phyloP scores from a whole-genome alignment of 371 early-diverging fungal genomes.

The Syncephalastrum monosporum region DNA sequence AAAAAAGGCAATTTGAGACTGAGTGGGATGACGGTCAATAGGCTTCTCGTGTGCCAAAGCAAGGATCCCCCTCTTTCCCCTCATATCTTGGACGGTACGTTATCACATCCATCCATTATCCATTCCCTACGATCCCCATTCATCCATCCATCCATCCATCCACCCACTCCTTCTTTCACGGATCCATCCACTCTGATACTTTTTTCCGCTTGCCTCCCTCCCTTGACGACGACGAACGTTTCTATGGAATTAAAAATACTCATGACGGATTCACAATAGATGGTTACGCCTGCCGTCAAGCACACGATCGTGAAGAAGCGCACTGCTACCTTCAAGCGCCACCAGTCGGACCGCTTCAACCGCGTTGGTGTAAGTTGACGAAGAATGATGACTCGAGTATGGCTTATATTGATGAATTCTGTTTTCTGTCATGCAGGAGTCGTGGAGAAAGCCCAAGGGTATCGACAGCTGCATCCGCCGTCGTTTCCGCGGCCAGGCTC shows the following conservation, averaged over 20 bases:
- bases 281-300: conserved; percentile 91
- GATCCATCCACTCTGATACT: too few relatives aligned
- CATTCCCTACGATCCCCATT: not conserved
- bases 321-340: conserved; percentile 96
- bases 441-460: conserved; percentile 99
- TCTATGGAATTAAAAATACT: not conserved
- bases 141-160: too few relatives aligned
- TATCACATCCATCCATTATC: conserved; percentile 2
- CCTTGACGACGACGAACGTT: too few relatives aligned
- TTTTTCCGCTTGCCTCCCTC: too few relatives aligned
- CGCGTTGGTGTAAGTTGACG: conserved; percentile 78
- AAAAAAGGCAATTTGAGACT: too few relatives aligned
- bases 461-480: conserved; percentile 99
- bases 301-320: conserved; percentile 98
- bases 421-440: conserved; percentile 56
- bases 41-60: too few relatives aligned
- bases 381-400: not conserved
- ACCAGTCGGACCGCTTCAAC: conserved; percentile 99
- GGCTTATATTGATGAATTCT: not conserved
- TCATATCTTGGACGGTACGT: conserved; percentile 3
- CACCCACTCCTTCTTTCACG: not conserved
- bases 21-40: too few relatives aligned
- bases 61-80: conserved; percentile 6
- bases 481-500: conserved; percentile 94
- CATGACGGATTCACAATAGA: conserved; percentile 17